Base-by-base conservation (phyloP, 1,284 basidiomycete species). In the Tremellales sp. region DNA sequence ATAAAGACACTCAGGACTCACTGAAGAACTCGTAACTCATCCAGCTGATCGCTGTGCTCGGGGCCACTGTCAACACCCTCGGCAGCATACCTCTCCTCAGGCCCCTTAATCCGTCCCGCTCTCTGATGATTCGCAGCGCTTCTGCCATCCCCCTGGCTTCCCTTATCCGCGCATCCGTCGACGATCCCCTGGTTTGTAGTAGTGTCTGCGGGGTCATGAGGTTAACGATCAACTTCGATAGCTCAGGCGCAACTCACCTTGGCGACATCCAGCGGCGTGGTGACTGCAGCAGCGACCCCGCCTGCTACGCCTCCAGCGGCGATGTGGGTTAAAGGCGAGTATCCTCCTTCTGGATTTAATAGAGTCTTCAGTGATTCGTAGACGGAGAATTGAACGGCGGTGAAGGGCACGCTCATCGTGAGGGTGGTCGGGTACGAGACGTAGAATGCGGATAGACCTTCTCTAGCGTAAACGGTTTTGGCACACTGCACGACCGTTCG, bases 381-480 rank as follows among this genome's bases (percentile, higher is more conserved):
- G 5, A 89, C 87, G 6, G 90, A 89, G 75, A 93, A 97, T 71
- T 99, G 95, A 33, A 93, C 91, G 32, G 95, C 94, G 48, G 94
- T 97, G 77, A 97, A 97, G 1, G 95, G 95, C 34, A 99, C 89
- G 34, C 88, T 86, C 81, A 98, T 98, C 56, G 84, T 91, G 60
- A 97, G 78, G 3, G 95, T 99, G 13, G 94, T 98, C 4, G 95
- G 95, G 74, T 98, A 98, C 10, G 94, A 98, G 50, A 98, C 84
- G 74, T 97, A 99, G 78, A 99, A 98, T 5, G 95, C 94, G 25
- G 78, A 66, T 29, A 97, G 71, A 32, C 95, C 95, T 74, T 99
- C 95, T 44, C 75, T 81, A 45, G 75, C 79, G 75, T 92, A 92
- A 40, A 99, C 85, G 13, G 83, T 83, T 50, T 58, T 51, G 47